Percentiles rank a stretch among this genome's conserved stretches.
phyloP scores from a whole-genome alignment of 441 rosid species.

The Biscutella auriculata region DNA sequence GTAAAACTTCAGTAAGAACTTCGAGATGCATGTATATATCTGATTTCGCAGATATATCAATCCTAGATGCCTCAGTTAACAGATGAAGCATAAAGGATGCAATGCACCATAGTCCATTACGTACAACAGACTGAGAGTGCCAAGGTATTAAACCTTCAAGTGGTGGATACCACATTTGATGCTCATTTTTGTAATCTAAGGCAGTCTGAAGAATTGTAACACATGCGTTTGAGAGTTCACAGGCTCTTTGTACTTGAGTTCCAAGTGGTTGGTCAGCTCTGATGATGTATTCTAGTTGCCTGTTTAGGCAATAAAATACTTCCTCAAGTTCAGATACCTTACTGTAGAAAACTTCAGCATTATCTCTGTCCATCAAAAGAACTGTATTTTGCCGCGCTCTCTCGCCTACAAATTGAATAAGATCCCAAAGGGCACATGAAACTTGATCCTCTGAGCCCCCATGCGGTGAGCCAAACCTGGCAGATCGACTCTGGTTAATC shows the following conservation, averaged over 20 bases:
- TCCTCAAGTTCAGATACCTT: conserved; percentile 93
- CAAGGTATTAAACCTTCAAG: conserved; percentile 81
- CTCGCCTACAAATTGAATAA: conserved; percentile 87
- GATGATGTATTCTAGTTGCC: conserved; percentile 54
- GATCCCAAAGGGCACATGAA: conserved; percentile 90
- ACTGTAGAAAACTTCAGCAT: conserved; percentile 93
- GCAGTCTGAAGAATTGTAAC: conserved; percentile 52
- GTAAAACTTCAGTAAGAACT: conserved; percentile 55
- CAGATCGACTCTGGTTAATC: conserved; percentile 57
- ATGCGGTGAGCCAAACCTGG: conserved; percentile 28
- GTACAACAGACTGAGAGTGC: conserved; percentile 53
- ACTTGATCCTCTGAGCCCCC: conserved; percentile 41
- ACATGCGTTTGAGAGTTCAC: conserved; percentile 73
- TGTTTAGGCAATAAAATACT: conserved; percentile 68
- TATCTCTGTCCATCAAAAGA: conserved; percentile 96
- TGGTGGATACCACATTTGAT: conserved; percentile 87
- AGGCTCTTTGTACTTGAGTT: conserved; percentile 58
- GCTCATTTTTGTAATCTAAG: conserved; percentile 59
- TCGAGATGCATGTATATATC: conserved; percentile 52
- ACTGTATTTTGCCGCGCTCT: conserved; percentile 76
- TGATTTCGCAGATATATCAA: conserved; percentile 48
- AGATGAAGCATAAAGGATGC: conserved; percentile 64
- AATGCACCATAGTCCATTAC: conserved; percentile 72
- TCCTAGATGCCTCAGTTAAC: conserved; percentile 43
- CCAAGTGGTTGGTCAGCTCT: conserved; percentile 46